Conservation (phyloP, 108 stramenopile species). For the Cyclostephanos tholiformis region DNA sequence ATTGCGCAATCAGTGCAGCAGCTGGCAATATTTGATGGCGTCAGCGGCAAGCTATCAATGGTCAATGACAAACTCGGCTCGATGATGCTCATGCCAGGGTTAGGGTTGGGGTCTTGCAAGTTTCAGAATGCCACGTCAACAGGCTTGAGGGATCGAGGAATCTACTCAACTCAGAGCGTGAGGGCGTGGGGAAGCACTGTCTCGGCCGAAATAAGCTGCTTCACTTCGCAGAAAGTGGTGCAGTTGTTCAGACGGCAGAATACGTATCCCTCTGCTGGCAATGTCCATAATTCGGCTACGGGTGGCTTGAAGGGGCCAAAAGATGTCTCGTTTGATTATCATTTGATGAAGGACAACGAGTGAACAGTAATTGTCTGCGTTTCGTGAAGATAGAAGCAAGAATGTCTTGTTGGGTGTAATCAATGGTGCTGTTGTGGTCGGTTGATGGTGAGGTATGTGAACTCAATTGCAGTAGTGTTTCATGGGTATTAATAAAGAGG, state of each 20-base stretch:
- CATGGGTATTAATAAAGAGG: too few relatives aligned
- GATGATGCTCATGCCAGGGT: background rate
- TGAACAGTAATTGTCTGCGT: background rate
- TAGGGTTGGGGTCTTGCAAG: background rate
- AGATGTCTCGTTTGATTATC: constrained; percentile 7
- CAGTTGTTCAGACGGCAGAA: constrained; percentile 16
- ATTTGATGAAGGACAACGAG: constrained; percentile 15
- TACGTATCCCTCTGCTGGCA: constrained; percentile 2
- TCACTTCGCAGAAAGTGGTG: constrained; percentile 18
- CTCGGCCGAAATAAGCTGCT: constrained; percentile 14
- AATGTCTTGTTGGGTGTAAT: too few relatives aligned
- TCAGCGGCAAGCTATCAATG: constrained; percentile 2
- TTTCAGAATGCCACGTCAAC: background rate
- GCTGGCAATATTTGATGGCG: constrained; percentile 8
- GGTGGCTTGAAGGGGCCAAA: background rate
- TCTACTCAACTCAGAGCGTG: constrained; percentile 11
- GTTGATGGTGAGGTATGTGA: too few relatives aligned
- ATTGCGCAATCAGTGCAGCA: constrained; percentile 17
- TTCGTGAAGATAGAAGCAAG: too few relatives aligned
- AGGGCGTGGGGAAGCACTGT: constrained; percentile 16
- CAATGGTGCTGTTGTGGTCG: too few relatives aligned
- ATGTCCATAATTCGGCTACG: background rate
- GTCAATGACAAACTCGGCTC: constrained; percentile 13
- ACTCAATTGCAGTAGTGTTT: too few relatives aligned
- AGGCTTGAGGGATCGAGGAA: constrained; percentile 8